Conservation (phyloP, 23 red algal species). For the Gracilaria vermiculophylla region DNA sequence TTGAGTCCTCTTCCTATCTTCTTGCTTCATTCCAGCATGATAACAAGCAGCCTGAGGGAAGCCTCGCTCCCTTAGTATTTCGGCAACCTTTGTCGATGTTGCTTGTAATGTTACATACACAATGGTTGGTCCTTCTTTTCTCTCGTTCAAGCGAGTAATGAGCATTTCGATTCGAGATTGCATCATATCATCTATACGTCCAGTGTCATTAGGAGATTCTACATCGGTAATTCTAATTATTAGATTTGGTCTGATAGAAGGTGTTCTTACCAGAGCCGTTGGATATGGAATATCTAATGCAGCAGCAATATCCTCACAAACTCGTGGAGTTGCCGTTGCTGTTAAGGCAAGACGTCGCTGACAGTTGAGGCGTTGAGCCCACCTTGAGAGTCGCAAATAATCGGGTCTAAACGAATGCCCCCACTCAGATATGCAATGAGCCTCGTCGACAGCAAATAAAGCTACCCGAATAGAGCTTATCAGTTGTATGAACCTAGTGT, state of each 20-base stretch:
- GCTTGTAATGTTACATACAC: constrained; percentile 84
- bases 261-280: constrained; percentile 34
- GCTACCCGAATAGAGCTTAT: constrained; percentile 51
- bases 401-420: constrained; percentile 93
- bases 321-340: constrained; percentile 86
- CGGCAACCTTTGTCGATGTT: constrained; percentile 69
- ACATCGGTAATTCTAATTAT: constrained; percentile 54
- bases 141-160: constrained; percentile 50
- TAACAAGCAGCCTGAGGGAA: constrained; percentile 67
- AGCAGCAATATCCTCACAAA: constrained; percentile 70
- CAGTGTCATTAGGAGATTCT: constrained; percentile 7
- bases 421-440: constrained; percentile 98
- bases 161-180: constrained; percentile 33
- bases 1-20: constrained; percentile 71
- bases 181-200: constrained; percentile 3
- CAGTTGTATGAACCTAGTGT: constrained; percentile 54
- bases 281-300: constrained; percentile 76
- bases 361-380: constrained; percentile 46
- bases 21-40: constrained; percentile 86
- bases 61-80: constrained; percentile 38
- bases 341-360: constrained; percentile 81
- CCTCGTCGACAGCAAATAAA: constrained; percentile 92
- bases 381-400: constrained; percentile 73
- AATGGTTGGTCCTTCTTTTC: constrained; percentile 61
- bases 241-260: constrained; percentile 60